Conservation (phyloP, 2,329 filamentous ascomycete genomes). For the Ophiosphaerella korrae region DNA sequence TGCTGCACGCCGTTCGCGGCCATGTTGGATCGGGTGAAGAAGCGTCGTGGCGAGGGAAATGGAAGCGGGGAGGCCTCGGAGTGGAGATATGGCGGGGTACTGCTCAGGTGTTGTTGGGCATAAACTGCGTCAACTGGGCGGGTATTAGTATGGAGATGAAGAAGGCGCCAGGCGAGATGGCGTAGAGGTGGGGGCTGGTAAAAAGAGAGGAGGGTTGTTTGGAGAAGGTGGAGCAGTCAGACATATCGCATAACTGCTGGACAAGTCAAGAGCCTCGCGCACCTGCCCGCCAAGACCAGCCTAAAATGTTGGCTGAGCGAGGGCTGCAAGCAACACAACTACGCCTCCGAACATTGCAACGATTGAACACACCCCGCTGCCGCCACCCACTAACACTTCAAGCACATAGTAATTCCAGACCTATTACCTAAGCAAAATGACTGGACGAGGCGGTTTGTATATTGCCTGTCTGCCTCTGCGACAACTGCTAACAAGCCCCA, state of each 20-base stretch:
- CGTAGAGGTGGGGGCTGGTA: conserved; percentile 5
- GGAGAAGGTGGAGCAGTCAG: conserved; percentile 27
- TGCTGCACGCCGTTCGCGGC: conserved; percentile 69
- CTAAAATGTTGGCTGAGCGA: conserved; percentile 35
- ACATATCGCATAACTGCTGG: conserved; percentile 16
- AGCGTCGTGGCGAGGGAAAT: conserved; percentile 22
- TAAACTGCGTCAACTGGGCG: conserved; percentile 33
- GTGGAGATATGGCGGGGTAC: no score
- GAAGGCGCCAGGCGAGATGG: conserved; percentile 3
- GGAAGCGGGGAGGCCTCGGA: conserved; percentile 16
- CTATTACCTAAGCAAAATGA: conserved; percentile 25
- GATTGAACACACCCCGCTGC: conserved; percentile 11
- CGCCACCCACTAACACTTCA: conserved; percentile 7
- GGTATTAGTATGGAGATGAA: conserved; percentile 1
- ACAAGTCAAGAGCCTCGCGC: conserved; percentile 27
- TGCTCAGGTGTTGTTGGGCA: conserved; percentile 20
- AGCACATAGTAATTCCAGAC: conserved; percentile 5
- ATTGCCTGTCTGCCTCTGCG: background rate
- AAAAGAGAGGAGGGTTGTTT: conserved; percentile 22
- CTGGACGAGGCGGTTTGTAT: conserved; percentile 40
- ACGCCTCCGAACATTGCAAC: conserved; percentile 16
- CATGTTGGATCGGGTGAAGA: conserved; percentile 58
- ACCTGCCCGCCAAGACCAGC: conserved; percentile 34
- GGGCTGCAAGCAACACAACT: conserved; percentile 12
- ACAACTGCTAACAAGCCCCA: conserved; percentile 49